Conservation (phyloP, 1,284 basidiomycete genomes). For the Xerocomus minutiporus region DNA sequence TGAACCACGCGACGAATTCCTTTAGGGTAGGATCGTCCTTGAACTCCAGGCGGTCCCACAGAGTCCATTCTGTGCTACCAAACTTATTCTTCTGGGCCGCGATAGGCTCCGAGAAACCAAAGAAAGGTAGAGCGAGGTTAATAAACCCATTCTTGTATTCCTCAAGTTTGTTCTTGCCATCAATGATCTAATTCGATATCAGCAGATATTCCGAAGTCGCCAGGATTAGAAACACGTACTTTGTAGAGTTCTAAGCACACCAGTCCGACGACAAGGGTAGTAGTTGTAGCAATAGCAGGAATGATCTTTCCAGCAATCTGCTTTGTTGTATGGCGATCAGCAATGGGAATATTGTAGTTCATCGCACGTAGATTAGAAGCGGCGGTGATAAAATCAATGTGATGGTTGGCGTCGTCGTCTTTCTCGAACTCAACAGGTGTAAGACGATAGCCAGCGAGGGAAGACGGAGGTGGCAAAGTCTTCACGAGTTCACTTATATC, state of each 20-base stretch:
- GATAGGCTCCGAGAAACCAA: slow-evolving; percentile 98
- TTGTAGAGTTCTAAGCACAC: slow-evolving; percentile 98
- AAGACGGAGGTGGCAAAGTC: slow-evolving; percentile 81
- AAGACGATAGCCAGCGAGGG: slow-evolving; percentile 91
- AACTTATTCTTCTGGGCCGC: slow-evolving; percentile 90
- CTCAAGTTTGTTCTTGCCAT: slow-evolving; percentile 89
- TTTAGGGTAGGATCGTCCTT: slow-evolving; percentile 84
- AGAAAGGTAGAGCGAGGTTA: slow-evolving; percentile 97
- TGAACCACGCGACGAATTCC: slow-evolving; percentile 85
- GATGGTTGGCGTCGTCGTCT: slow-evolving; percentile 97
- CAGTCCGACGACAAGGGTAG: slow-evolving; percentile 90
- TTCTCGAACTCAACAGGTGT: slow-evolving; percentile 98
- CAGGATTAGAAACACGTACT: slow-evolving; percentile 38
- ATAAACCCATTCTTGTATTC: slow-evolving; percentile 99
- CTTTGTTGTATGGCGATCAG: slow-evolving; percentile 94
- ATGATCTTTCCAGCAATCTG: slow-evolving; percentile 99
- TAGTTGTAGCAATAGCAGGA: slow-evolving; percentile 98
- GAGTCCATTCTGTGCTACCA: slow-evolving; percentile 87
- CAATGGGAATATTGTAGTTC: slow-evolving; percentile 90
- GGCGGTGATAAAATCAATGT: slow-evolving; percentile 99
- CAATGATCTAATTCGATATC: slow-evolving; percentile 70
- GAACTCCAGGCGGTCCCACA: slow-evolving; percentile 98
- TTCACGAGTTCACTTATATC: slow-evolving; percentile 57
- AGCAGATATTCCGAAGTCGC: not conserved
- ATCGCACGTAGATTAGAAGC: slow-evolving; percentile 95